A percentile compares a stretch with the other conserved stretches of the same genome.
phyloP scores from a whole-genome alignment of 805 yeast species.

The Kluyveromyces lactis region DNA sequence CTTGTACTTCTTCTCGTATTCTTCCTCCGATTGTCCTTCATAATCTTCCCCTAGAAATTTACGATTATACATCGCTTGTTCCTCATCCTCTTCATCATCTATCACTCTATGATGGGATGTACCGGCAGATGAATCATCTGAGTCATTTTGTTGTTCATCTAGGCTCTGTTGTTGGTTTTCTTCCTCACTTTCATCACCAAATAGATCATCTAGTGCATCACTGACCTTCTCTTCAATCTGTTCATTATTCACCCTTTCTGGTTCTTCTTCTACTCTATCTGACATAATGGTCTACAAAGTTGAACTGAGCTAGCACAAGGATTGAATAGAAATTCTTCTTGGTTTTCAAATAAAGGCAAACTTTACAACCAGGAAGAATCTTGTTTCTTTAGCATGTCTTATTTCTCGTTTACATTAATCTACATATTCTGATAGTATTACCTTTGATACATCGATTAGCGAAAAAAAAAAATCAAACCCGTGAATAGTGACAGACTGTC shows the following conservation, averaged over 20 bases:
- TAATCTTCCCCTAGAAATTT: slow-evolving; percentile 29
- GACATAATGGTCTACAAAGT: slow-evolving; percentile 1
- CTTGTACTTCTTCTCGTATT: slow-evolving; percentile 28
- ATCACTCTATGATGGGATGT: slow-evolving; percentile 7
- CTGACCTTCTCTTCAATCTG: slow-evolving; percentile 20
- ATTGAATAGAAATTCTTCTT: no score
- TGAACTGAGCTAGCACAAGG: no score
- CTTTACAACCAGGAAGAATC: no score
- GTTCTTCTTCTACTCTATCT: slow-evolving; percentile 2
- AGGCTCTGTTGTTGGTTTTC: slow-evolving; percentile 10
- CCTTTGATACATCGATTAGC: no score
- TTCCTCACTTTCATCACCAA: slow-evolving; percentile 31
- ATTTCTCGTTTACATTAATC: no score
- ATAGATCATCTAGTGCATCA: slow-evolving; percentile 36
- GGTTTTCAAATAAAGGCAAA: no score
- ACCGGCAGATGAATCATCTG: slow-evolving; percentile 17
- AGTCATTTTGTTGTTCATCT: slow-evolving; percentile 20
- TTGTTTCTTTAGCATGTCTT: no score
- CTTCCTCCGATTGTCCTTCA: slow-evolving; percentile 21
- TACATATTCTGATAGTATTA: no score
- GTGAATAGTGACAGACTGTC: no score
- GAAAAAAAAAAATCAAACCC: no score
- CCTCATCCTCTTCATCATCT: slow-evolving; percentile 32
- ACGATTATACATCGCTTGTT: slow-evolving; percentile 26
- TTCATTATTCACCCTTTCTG: slow-evolving; percentile 2